These are phyloP conservation scores for Delonix regia DNA, from an alignment of 306 rosid species.

Conservation along the genomic window DNA sequence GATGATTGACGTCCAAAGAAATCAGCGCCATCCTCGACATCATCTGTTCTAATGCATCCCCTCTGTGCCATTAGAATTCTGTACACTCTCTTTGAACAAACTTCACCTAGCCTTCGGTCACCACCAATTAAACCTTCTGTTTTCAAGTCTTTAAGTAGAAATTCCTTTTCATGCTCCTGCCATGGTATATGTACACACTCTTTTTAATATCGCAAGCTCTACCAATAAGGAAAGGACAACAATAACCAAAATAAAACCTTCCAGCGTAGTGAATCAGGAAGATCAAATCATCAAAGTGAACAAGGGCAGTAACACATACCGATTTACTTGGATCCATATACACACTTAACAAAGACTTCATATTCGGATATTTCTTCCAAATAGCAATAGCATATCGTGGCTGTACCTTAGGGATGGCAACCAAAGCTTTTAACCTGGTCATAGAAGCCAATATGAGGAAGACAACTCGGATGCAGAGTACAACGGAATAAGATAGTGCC, in stretches of 20 bases:
- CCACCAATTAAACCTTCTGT: conserved; percentile 72
- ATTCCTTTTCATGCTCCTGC: conserved; percentile 86
- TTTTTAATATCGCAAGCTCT: conserved; percentile 21
- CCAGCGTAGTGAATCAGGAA: conserved; percentile 27
- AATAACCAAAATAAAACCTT: not conserved
- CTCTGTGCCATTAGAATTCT: conserved; percentile 81
- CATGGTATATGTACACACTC: conserved; percentile 26
- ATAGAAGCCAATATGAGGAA: conserved; percentile 37
- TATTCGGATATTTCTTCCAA: conserved; percentile 87
- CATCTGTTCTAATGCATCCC: conserved; percentile 78
- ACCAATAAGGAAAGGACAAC: not conserved
- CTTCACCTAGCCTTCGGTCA: conserved; percentile 84
- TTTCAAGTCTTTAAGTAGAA: conserved; percentile 78
- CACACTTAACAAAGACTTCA: conserved; percentile 79
- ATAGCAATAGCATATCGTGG: conserved; percentile 91
- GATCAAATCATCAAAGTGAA: conserved; percentile 31
- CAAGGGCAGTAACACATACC: conserved; percentile 47
- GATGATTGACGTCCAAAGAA: conserved; percentile 53
- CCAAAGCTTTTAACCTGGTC: conserved; percentile 89
- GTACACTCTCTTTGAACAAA: conserved; percentile 89
- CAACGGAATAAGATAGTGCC: not conserved
- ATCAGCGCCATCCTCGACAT: conserved; percentile 90
- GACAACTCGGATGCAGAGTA: conserved; percentile 3
- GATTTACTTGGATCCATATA: conserved; percentile 82
- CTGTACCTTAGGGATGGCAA: conserved; percentile 93